phyloP scores from a whole-genome alignment of 371 early-diverging fungal species.

The Rhizomucor pusillus region DNA sequence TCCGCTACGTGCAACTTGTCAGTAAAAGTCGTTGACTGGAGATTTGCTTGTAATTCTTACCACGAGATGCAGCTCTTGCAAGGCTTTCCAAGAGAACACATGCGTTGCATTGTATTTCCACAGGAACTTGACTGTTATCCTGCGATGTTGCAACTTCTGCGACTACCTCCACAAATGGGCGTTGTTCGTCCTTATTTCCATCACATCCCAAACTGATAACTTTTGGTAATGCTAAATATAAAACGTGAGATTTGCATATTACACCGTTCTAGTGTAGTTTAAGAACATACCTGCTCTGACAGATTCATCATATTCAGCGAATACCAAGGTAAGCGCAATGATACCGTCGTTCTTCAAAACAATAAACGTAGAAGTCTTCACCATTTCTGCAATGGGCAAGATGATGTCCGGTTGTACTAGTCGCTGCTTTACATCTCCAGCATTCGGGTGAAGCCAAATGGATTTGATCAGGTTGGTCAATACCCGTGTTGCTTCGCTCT shows the following conservation, averaged over 20 bases:
- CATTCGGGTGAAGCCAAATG: constrained; percentile 25
- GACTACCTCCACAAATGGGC: constrained; percentile 45
- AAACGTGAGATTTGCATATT: too few relatives aligned
- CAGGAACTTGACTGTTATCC: constrained; percentile 18
- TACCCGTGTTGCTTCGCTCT: constrained; percentile 63
- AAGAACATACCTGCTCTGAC: constrained; percentile 6
- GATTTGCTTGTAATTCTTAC: constrained; percentile 22
- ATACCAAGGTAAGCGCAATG: constrained; percentile 53
- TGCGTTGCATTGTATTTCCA: constrained; percentile 46
- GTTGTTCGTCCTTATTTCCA: constrained; percentile 7
- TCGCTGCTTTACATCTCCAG: constrained; percentile 25
- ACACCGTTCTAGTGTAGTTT: too few relatives aligned
- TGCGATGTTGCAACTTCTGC: constrained; percentile 32
- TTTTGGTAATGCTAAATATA: constrained; percentile 1
- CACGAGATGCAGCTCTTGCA: constrained; percentile 29
- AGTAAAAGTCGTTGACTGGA: too few relatives aligned
- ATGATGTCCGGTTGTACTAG: constrained; percentile 37
- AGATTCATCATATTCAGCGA: constrained; percentile 28
- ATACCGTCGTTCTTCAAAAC: constrained; percentile 65
- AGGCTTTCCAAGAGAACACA: constrained; percentile 52
- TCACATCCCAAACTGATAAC: constrained; percentile 15
- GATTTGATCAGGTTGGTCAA: constrained; percentile 60
- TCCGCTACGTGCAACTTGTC: neutral
- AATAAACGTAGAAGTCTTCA: constrained; percentile 50
- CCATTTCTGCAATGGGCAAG: constrained; percentile 48